Percentiles rank a stretch among this genome's conserved stretches.
These are phyloP conservation scores for Verticillium albo-atrum DNA, from an alignment of 2,329 filamentous ascomycete genomes.

Conservation along the genomic window DNA sequence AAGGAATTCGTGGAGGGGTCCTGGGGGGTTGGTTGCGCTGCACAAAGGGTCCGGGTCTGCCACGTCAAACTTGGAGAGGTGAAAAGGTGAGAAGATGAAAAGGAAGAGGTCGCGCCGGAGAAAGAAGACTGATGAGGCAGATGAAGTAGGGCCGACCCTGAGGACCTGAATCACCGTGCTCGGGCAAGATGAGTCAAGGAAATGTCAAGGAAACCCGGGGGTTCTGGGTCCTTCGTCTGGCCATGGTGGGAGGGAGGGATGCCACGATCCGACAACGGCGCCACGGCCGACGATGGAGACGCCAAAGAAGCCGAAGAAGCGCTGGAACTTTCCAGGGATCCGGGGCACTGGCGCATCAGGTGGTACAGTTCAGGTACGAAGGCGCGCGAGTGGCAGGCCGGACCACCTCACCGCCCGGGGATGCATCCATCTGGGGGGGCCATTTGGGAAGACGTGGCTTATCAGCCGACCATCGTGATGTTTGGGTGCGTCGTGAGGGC, in stretches of 20 bases:
- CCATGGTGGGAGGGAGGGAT: no score
- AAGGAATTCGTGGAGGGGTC: neutral
- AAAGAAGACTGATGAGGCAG: neutral
- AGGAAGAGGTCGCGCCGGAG: neutral
- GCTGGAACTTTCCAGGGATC: neutral
- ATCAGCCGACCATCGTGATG: neutral
- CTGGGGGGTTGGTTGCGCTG: neutral
- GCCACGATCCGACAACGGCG: constrained; percentile 1
- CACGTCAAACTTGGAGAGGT: neutral
- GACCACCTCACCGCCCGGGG: neutral
- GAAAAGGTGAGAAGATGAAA: neutral
- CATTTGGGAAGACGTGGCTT: neutral
- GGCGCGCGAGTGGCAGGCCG: neutral
- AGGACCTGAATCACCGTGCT: neutral
- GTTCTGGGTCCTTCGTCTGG: constrained; percentile 1
- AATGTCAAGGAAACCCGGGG: constrained; percentile 15
- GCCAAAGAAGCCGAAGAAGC: neutral
- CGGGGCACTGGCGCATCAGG: neutral
- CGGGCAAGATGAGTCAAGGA: constrained; percentile 12
- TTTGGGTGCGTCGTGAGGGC: neutral
- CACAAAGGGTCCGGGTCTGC: neutral
- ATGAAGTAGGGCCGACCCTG: constrained; percentile 1
- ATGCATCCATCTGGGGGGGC: neutral
- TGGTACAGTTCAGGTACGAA: neutral
- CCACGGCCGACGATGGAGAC: constrained; percentile 2